Base-by-base conservation (phyloP, 345 rosid genomes). In the Murraya koenigii region DNA sequence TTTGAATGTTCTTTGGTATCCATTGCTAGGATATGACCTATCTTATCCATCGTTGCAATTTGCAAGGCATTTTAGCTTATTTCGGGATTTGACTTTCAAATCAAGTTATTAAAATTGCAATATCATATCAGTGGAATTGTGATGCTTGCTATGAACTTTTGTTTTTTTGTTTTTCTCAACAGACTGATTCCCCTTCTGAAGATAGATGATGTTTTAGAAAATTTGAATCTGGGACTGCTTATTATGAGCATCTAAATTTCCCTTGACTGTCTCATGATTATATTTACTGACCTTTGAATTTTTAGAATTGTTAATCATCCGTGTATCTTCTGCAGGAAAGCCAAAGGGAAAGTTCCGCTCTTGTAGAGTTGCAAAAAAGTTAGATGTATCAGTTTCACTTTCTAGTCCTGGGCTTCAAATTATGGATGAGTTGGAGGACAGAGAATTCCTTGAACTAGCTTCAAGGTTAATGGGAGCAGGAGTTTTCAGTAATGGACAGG, bases 391-490 rank as follows among this genome's bases (percentile, higher is more conserved):
- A 67, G 85, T 88, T 79, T 83, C 87, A 26, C 76, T 81, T 72
- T 81, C 86, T 47, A 69, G 85, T 72, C 81, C 68, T 3, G 82
- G 79, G 66, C 83, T 80, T 76, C 89, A 87, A 77, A 87, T 93
- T 49, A 75, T 85, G 14, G 90, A 91, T 79, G 97, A 86, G 87
- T 77, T 81, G 22, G 95, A 93, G 75, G 98, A 95, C 80, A 87
- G 77, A 78, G 97, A 95, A 59, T 88, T 95, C 66, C 79, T 87
- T 80, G 97, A 91, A 62, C 84, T 96, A 56, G 97, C 97, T 36
- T 82, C 81, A 11, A 86, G 84, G 75, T 79, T 92, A 68, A 72
- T 75, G 47, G 94, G 85, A 60, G 89, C 84, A 64, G 77, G 66
- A 85, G 80, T 82, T 79, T 81, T 79, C 74, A 79, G 72, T 79